A percentile compares a stretch with the other conserved stretches of the same genome.
Conservation (phyloP, 163 green algal genomes). For the Prototheca cutis region DNA sequence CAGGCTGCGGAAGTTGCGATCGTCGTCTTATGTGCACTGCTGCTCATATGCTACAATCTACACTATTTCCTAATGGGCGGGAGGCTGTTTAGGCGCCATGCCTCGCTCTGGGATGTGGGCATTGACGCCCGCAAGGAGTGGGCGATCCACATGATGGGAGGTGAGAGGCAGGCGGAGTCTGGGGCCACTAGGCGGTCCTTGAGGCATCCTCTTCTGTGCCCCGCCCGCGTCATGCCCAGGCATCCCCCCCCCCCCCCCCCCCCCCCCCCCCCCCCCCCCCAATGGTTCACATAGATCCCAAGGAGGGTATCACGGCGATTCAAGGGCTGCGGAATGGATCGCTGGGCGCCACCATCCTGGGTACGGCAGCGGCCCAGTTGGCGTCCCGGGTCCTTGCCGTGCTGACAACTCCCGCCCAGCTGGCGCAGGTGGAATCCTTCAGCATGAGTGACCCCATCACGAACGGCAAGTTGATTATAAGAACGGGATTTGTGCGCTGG, state of each 20-base stretch:
- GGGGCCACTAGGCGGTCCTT: not conserved
- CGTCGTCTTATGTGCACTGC: not conserved
- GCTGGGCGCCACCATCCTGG: not conserved
- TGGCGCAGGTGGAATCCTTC: not conserved
- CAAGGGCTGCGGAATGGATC: constrained; percentile 1
- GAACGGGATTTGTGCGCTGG: too few relatives aligned
- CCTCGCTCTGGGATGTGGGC: not conserved
- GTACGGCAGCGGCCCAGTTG: not conserved
- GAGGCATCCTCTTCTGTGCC: not conserved
- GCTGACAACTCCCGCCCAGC: not conserved
- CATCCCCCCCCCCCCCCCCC: too few relatives aligned
- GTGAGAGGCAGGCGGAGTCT: too few relatives aligned
- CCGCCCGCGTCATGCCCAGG: too few relatives aligned
- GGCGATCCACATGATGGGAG: not conserved
- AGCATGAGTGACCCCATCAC: constrained; percentile 1
- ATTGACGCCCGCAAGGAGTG: not conserved
- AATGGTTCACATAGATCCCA: constrained; percentile 1
- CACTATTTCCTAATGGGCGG: not conserved
- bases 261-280: too few relatives aligned
- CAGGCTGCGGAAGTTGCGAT: not conserved
- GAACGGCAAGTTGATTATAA: not conserved
- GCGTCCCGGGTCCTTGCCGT: not conserved
- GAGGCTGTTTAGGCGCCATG: not conserved
- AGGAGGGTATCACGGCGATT: constrained; percentile 3
- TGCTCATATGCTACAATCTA: not conserved